Conservation (phyloP, 441 rosid species). For the Mallotus repandus region DNA sequence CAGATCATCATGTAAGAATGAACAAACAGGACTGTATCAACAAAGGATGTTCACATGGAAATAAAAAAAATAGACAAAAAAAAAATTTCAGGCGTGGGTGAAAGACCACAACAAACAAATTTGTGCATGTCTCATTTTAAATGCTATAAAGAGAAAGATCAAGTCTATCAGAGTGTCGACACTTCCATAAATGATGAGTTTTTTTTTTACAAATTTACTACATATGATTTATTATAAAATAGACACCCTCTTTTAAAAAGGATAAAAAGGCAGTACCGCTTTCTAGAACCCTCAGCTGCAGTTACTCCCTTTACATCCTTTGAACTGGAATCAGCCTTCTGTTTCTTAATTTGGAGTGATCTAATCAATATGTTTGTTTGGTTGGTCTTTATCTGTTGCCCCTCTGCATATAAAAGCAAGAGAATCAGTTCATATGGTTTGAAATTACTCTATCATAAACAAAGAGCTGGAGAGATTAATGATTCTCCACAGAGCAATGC, state of each 20-base stretch:
- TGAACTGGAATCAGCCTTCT: slow-evolving; percentile 57
- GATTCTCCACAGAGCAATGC: too few relatives aligned
- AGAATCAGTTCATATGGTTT: slow-evolving; percentile 23
- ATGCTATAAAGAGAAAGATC: too few relatives aligned
- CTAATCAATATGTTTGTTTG: slow-evolving; percentile 92
- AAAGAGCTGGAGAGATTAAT: too few relatives aligned
- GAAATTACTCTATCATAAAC: not conserved
- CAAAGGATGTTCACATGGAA: not conserved
- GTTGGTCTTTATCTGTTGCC: slow-evolving; percentile 78
- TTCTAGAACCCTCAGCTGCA: slow-evolving; percentile 63
- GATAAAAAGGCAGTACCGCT: slow-evolving; percentile 51
- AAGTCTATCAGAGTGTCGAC: too few relatives aligned
- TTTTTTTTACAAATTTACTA: too few relatives aligned
- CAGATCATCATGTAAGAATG: slow-evolving; percentile 6
- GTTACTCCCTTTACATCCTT: slow-evolving; percentile 54
- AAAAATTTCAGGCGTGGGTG: not conserved
- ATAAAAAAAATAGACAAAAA: not conserved
- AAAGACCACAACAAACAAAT: not conserved
- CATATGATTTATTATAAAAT: not conserved
- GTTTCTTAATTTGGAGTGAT: slow-evolving; percentile 75
- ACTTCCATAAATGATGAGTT: too few relatives aligned
- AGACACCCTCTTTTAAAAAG: slow-evolving; percentile 15
- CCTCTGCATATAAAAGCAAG: slow-evolving; percentile 45
- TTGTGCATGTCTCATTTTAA: too few relatives aligned
- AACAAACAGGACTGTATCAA: not conserved